A percentile compares a stretch with the other conserved stretches of the same genome.
Conservation (phyloP, 306 rosid species). For the Malus asiatica region DNA sequence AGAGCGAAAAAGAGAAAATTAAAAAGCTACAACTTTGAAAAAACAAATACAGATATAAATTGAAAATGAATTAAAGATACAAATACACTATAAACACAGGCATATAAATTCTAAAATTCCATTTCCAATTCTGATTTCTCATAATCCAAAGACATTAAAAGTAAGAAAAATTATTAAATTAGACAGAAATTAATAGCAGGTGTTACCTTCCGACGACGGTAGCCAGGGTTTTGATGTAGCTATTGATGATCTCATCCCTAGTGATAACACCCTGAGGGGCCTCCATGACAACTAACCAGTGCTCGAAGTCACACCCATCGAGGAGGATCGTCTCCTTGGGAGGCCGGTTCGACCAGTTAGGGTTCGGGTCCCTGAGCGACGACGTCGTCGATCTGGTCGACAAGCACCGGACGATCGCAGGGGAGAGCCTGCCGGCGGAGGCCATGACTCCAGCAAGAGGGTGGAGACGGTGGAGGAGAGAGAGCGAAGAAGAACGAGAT, state of each 20-base stretch:
- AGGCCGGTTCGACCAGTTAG: slow-evolving; percentile 91
- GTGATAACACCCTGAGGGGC: slow-evolving; percentile 65
- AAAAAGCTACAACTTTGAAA: no score
- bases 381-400: slow-evolving; percentile 76
- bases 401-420: slow-evolving; percentile 26
- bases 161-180: neutral
- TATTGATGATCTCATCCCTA: slow-evolving; percentile 71
- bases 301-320: slow-evolving; percentile 95
- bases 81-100: neutral
- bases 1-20: no score
- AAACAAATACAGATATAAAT: neutral
- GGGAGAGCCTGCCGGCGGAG: slow-evolving; percentile 12
- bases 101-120: neutral
- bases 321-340: slow-evolving; percentile 90
- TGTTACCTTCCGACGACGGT: slow-evolving; percentile 63
- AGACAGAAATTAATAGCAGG: neutral
- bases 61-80: neutral
- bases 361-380: slow-evolving; percentile 85
- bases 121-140: neutral
- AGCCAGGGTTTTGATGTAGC: slow-evolving; percentile 70
- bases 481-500: slow-evolving; percentile 24
- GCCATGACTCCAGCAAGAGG: slow-evolving; percentile 40
- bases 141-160: neutral
- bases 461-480: slow-evolving; percentile 57
- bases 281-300: slow-evolving; percentile 95